Percentiles rank a stretch among this genome's conserved stretches.
phyloP scores from a whole-genome alignment of 1,284 basidiomycete genomes.

The Exobasidium cylindrosporum region DNA sequence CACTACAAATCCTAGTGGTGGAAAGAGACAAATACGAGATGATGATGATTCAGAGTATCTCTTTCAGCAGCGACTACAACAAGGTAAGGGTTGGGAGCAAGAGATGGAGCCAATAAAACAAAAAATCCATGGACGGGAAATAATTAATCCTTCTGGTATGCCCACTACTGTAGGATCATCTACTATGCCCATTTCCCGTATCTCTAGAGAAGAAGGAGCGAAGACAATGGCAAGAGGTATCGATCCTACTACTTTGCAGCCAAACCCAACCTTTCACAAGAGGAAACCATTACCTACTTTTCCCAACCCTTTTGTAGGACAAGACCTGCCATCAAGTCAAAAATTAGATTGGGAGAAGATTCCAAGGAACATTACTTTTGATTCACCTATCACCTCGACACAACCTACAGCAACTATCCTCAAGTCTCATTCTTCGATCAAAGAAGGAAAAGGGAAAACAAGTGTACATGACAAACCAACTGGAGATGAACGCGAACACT shows the following conservation, averaged over 20 bases:
- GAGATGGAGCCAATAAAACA: too few relatives aligned
- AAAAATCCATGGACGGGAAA: too few relatives aligned
- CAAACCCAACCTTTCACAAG: constrained; percentile 3
- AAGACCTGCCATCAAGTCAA: background rate
- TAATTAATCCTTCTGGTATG: too few relatives aligned
- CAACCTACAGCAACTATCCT: constrained; percentile 10
- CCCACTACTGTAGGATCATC: too few relatives aligned
- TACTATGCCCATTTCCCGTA: too few relatives aligned
- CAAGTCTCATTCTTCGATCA: constrained; percentile 8
- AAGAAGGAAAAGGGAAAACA: background rate
- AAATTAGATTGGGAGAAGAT: background rate
- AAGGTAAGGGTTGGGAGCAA: too few relatives aligned
- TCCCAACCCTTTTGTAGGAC: constrained; percentile 20
- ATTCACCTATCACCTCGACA: background rate
- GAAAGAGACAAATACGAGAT: too few relatives aligned
- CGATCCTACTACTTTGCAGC: constrained; percentile 26
- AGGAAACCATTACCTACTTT: constrained; percentile 18
- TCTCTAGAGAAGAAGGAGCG: constrained; percentile 19
- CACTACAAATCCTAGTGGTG: too few relatives aligned
- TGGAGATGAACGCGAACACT: constrained; percentile 3
- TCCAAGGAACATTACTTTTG: background rate
- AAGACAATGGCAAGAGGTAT: constrained; percentile 19
- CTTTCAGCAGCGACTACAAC: too few relatives aligned
- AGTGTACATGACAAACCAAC: background rate
- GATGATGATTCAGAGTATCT: too few relatives aligned